phyloP scores from a whole-genome alignment of 768 basidiomycete species.

The Tylopilus sp. region DNA sequence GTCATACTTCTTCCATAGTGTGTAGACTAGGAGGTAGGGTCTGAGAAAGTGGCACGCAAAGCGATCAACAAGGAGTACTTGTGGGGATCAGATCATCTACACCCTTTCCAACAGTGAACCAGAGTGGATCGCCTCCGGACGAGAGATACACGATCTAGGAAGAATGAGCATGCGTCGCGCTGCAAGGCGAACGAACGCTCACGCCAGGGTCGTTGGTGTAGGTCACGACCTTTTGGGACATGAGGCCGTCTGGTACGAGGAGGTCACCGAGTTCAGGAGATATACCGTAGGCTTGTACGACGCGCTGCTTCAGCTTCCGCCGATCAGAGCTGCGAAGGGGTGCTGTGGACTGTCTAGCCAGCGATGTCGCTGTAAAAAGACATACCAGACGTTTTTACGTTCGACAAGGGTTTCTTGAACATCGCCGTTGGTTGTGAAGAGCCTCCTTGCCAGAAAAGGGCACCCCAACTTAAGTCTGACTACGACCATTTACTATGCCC shows the following conservation, averaged over 20 bases:
- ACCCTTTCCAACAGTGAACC: conserved; percentile 73
- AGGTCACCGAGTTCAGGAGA: conserved; percentile 59
- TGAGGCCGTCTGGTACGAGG: conserved; percentile 72
- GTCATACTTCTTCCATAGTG: conserved; percentile 70
- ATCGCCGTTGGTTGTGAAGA: conserved; percentile 33
- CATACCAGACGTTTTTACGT: conserved; percentile 62
- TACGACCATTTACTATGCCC: conserved; percentile 50
- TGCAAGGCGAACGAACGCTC: background rate
- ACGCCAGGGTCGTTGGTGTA: conserved; percentile 67
- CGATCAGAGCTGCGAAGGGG: conserved; percentile 72
- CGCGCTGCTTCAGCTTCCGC: conserved; percentile 63
- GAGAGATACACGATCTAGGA: conserved; percentile 61
- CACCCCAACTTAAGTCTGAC: background rate
- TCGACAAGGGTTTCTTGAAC: conserved; percentile 77
- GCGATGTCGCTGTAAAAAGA: background rate
- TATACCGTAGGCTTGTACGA: conserved; percentile 44
- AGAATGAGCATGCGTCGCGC: background rate
- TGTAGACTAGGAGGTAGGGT: conserved; percentile 48
- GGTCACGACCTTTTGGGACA: conserved; percentile 63
- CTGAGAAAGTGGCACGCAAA: background rate
- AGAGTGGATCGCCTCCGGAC: conserved; percentile 66
- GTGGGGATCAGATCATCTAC: conserved; percentile 72
- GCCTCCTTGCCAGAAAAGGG: too few relatives aligned
- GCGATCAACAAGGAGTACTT: conserved; percentile 26
- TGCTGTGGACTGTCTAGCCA: conserved; percentile 31